Conservation (phyloP, 78 protist species). For the Parvularia atlantis region DNA sequence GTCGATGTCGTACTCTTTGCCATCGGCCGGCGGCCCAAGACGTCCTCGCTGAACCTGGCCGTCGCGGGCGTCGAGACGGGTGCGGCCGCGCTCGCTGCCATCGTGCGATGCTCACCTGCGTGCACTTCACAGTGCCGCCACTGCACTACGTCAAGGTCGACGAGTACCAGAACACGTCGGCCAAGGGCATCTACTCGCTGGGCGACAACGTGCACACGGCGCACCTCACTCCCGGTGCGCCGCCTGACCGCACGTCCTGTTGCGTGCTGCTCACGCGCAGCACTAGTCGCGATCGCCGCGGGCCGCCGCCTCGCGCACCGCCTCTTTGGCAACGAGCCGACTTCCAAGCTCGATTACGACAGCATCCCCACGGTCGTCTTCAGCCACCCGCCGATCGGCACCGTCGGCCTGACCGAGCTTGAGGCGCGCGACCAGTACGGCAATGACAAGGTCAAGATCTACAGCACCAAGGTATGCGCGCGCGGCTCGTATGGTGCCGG, state of each 20-base stretch:
- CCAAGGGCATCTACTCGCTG: conserved; percentile 45
- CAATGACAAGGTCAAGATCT: conserved; percentile 40
- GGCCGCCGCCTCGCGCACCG: conserved; percentile 73
- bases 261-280: too few relatives aligned
- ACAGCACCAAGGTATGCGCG: conserved; percentile 1
- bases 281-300: conserved; percentile 88
- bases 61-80: conserved; percentile 34
- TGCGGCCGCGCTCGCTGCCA: too few relatives aligned
- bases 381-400: conserved; percentile 84
- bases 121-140: too few relatives aligned
- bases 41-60: conserved; percentile 37
- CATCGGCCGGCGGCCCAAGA: conserved; percentile 61
- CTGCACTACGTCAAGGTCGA: conserved; percentile 19
- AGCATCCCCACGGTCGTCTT: conserved; percentile 69
- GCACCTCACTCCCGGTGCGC: conserved; percentile 12
- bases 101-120: too few relatives aligned
- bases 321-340: conserved; percentile 40
- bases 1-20: conserved; percentile 60
- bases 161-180: conserved; percentile 48
- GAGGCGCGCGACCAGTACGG: conserved; percentile 62
- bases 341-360: conserved; percentile 47
- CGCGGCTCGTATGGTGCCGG: too few relatives aligned
- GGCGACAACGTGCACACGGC: conserved; percentile 65
- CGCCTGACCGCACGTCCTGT: too few relatives aligned
- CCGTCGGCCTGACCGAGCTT: conserved; percentile 73